phyloP scores from a whole-genome alignment of 768 basidiomycete species.

The Xerocomellus chrysenteron region DNA sequence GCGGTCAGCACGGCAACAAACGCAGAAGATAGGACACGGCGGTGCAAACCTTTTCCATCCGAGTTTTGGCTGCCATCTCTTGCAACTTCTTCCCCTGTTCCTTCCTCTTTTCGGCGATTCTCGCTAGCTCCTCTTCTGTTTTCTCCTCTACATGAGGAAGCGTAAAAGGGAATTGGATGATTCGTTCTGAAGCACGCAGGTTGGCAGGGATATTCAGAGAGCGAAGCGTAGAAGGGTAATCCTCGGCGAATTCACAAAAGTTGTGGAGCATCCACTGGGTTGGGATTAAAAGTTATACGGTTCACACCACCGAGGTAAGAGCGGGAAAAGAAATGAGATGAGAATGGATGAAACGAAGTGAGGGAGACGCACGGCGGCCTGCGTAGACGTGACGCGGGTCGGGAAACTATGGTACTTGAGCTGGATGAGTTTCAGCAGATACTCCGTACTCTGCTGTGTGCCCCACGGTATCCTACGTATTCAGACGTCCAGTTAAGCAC shows the following conservation, averaged over 20 bases:
- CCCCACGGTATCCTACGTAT: constrained; percentile 94
- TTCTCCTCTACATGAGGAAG: constrained; percentile 69
- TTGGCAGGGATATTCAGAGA: constrained; percentile 63
- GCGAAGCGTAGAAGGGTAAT: constrained; percentile 71
- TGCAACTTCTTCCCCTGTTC: constrained; percentile 89
- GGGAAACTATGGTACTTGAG: constrained; percentile 95
- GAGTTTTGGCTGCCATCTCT: constrained; percentile 83
- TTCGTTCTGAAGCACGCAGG: constrained; percentile 62
- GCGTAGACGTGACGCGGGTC: constrained; percentile 71
- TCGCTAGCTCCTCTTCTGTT: constrained; percentile 84
- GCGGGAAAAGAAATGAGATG: not conserved
- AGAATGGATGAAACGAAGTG: not conserved
- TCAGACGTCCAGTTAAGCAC: not conserved
- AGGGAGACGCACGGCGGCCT: constrained; percentile 63
- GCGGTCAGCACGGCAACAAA: not conserved
- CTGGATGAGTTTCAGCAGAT: constrained; percentile 89
- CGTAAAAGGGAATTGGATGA: constrained; percentile 87
- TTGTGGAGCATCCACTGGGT: constrained; percentile 87
- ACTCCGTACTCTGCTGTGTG: constrained; percentile 83
- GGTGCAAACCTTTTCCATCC: constrained; percentile 74
- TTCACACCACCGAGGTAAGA: not conserved
- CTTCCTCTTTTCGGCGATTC: constrained; percentile 72
- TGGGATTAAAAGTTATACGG: not conserved
- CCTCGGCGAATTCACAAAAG: constrained; percentile 77
- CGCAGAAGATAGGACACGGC: not conserved